phyloP scores from a whole-genome alignment of 83 land plant species.

The Thuja plicata region DNA sequence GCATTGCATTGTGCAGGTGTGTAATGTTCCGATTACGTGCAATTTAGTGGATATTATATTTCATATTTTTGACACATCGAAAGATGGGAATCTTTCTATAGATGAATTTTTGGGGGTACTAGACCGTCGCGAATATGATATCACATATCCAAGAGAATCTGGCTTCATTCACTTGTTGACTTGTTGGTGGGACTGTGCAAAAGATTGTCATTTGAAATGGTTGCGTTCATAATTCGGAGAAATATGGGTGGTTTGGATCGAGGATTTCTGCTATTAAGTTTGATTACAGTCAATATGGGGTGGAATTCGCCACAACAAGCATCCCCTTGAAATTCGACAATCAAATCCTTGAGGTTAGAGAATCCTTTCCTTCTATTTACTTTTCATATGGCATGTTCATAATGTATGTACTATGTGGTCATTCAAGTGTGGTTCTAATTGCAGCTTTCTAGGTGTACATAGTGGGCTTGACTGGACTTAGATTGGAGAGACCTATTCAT shows the following conservation, averaged over 20 bases:
- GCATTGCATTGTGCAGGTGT: slow-evolving; percentile 55
- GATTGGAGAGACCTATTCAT: not conserved
- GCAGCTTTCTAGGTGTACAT: not conserved
- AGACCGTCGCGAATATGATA: slow-evolving; percentile 68
- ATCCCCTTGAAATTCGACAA: not conserved
- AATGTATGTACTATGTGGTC: not conserved
- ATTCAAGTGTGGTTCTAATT: not conserved
- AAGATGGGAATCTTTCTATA: slow-evolving; percentile 77
- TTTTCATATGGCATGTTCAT: not conserved
- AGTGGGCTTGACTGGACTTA: not conserved
- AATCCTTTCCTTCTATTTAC: not conserved
- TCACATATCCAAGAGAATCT: slow-evolving; percentile 48
- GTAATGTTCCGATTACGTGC: slow-evolving; percentile 56
- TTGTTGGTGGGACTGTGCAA: slow-evolving; percentile 64
- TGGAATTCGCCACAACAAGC: not conserved
- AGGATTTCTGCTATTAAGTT: not conserved
- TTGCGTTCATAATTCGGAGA: not conserved
- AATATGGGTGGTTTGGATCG: not conserved
- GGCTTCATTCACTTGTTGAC: slow-evolving; percentile 53
- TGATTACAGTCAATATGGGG: not conserved
- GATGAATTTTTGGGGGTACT: slow-evolving; percentile 82
- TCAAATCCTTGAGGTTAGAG: not conserved
- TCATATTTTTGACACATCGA: slow-evolving; percentile 77
- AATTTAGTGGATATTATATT: slow-evolving; percentile 75
- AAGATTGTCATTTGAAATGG: slow-evolving; percentile 18